A percentile compares a stretch with the other conserved stretches of the same genome.
Evolutionary conservation across 2,329 filamentous ascomycete genomes (phyloP).

Genomic region (Fusarium kyushuense): DNA sequence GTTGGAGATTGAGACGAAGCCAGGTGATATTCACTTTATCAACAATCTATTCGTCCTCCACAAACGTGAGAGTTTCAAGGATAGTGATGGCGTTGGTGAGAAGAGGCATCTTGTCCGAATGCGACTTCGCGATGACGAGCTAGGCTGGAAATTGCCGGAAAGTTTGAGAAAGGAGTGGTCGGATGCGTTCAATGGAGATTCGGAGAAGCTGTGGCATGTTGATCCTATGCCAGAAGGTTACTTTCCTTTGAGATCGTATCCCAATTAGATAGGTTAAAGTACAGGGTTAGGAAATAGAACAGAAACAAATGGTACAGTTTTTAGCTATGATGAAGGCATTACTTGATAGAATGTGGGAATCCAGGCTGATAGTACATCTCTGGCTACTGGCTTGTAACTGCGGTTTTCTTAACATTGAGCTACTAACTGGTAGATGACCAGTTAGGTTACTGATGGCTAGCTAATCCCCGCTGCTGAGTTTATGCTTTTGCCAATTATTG

Average conservation of each 20-base stretch:
- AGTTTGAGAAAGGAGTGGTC: conserved; percentile 63
- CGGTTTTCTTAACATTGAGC: no score
- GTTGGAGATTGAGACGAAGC: conserved; percentile 65
- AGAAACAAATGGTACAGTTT: no score
- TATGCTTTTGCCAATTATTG: no score
- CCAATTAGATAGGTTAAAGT: conserved; percentile 63
- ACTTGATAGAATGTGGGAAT: no score
- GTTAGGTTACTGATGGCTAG: no score
- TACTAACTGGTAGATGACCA: no score
- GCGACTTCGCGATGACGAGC: conserved; percentile 64
- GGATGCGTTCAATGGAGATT: conserved; percentile 63
- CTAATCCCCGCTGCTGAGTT: no score
- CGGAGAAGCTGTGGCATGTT: conserved; percentile 64
- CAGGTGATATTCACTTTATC: conserved; percentile 72
- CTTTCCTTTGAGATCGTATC: conserved; percentile 66
- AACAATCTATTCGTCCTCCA: conserved; percentile 73
- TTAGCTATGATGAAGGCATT: no score
- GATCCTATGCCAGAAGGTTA: conserved; percentile 69
- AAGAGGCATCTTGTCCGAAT: conserved; percentile 68
- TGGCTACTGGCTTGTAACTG: no score
- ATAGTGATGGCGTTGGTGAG: not conserved
- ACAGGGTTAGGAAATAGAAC: no score
- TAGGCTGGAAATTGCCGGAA: conserved; percentile 64
- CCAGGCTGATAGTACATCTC: no score
- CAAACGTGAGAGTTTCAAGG: conserved; percentile 54